Conservation (phyloP, 2,329 filamentous ascomycete species). For the Ophiostoma australiae region DNA sequence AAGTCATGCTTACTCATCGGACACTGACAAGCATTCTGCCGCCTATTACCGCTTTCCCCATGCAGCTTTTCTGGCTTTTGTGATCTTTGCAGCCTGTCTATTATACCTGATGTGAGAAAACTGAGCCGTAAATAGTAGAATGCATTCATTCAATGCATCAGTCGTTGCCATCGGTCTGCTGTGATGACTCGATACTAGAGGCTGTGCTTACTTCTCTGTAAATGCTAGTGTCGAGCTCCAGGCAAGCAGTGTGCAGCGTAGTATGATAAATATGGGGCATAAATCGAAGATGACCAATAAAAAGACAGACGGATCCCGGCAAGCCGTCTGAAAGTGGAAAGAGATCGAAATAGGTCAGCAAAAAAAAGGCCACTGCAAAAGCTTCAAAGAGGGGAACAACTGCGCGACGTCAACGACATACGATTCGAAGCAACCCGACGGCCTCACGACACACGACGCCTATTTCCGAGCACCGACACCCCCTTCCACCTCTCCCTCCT, state of each 20-base stretch:
- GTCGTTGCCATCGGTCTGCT: background rate
- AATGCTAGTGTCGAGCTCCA: background rate
- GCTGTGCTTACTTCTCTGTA: background rate
- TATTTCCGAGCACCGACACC: background rate
- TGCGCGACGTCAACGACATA: slow-evolving; percentile 7
- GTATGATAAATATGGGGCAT: background rate
- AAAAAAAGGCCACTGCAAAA: slow-evolving; percentile 16
- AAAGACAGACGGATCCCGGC: background rate
- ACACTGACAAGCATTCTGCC: background rate
- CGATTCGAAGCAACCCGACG: background rate
- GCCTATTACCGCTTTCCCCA: background rate
- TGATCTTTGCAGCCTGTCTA: background rate
- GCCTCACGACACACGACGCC: background rate
- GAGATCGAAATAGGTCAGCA: slow-evolving; percentile 11
- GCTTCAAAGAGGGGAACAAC: slow-evolving; percentile 15
- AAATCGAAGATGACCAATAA: background rate
- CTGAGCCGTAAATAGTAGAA: too few species aligned
- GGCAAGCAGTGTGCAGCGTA: slow-evolving; percentile 1
- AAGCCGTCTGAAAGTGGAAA: slow-evolving; percentile 7
- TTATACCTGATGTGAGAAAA: too few species aligned
- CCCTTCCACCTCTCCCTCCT: background rate
- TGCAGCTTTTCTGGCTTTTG: background rate
- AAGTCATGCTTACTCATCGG: background rate
- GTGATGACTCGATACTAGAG: background rate
- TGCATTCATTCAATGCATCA: background rate